These are phyloP conservation scores for Candida sp. DNA, from an alignment of 1,139 yeast genomes.

Conservation along the genomic window DNA sequence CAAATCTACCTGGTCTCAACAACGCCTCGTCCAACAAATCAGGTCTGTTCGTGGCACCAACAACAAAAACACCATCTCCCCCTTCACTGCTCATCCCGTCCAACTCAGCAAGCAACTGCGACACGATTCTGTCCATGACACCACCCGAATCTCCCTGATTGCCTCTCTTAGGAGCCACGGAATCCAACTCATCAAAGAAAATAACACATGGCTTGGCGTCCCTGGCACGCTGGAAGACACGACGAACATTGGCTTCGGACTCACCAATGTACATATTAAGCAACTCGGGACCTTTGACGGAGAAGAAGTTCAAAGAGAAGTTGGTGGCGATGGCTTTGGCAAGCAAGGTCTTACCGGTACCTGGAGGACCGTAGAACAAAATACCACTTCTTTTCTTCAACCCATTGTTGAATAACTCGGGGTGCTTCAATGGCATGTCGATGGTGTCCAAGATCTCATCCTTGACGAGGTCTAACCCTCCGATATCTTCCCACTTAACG, in stretches of 20 bases:
- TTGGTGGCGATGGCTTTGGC: slow-evolving; percentile 98
- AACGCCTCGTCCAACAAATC: slow-evolving; percentile 94
- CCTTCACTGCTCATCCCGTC: slow-evolving; percentile 84
- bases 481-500: slow-evolving; percentile 95
- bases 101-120: slow-evolving; percentile 90
- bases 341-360: slow-evolving; percentile 93
- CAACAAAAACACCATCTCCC: slow-evolving; percentile 95
- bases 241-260: slow-evolving; percentile 95
- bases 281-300: slow-evolving; percentile 96
- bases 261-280: slow-evolving; percentile 98
- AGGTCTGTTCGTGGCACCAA: slow-evolving; percentile 97
- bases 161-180: slow-evolving; percentile 98
- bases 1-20: slow-evolving; percentile 95
- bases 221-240: slow-evolving; percentile 91
- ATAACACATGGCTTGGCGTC: slow-evolving; percentile 98
- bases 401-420: slow-evolving; percentile 86
- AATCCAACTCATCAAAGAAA: slow-evolving; percentile 95
- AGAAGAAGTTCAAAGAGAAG: slow-evolving; percentile 90
- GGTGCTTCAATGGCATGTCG: slow-evolving; percentile 94
- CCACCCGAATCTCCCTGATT: slow-evolving; percentile 99
- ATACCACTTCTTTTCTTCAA: slow-evolving; percentile 95
- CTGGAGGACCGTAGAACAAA: slow-evolving; percentile 97
- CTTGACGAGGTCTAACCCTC: slow-evolving; percentile 88
- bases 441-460: slow-evolving; percentile 94
- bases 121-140: slow-evolving; percentile 97